Base-by-base conservation (phyloP, 179 eudicot genomes). In the Beta corolliflora region DNA sequence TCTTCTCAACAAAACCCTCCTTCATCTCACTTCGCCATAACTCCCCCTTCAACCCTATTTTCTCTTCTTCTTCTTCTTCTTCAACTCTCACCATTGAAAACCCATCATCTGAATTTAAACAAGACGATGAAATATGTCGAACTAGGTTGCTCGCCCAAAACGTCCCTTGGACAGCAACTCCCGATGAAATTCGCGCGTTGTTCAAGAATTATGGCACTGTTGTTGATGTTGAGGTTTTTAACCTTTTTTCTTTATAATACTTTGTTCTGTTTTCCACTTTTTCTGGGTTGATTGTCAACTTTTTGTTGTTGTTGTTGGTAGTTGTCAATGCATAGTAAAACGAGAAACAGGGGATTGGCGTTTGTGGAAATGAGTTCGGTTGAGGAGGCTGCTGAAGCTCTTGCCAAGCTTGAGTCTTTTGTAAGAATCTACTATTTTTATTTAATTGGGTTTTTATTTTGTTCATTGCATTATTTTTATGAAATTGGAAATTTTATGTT, bases 321-420 rank as follows among this genome's bases (percentile, higher is more conserved):
- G 99, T 80, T 95, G 59, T 85, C 97, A 18, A 94, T 91, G 96
- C 86, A 88, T 83, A 91, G 81, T 87, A 95, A 86, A 75, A 88
- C 85, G 29, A 89, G 91, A 84, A 95, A 92, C 86, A 89, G 98
- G 76, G 99, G 99, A 71, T 81, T 95, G 65, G 99, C 93, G 6
- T 95, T 95, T 81, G 93, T 95, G 50, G 90, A 92, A 36, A 95
- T 95, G 99, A 87, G 91, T 66, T 94, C 99, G 12, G 85, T 80
- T 7, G 98, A 91, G 83, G 99, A 95, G 87, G 99, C 99, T 82
- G 69, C 76, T 73, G 85, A 92, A 31, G 98, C 91, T 82, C 65
- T 94, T 68, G 84, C 77, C 45, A 89, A 89, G 79, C 94, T 95
- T 31, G 93, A 95, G 78, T 82, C 87, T 36, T 80, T n/a, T 80